phyloP scores from a whole-genome alignment of 257 asterid species.

The Vinca minor region DNA sequence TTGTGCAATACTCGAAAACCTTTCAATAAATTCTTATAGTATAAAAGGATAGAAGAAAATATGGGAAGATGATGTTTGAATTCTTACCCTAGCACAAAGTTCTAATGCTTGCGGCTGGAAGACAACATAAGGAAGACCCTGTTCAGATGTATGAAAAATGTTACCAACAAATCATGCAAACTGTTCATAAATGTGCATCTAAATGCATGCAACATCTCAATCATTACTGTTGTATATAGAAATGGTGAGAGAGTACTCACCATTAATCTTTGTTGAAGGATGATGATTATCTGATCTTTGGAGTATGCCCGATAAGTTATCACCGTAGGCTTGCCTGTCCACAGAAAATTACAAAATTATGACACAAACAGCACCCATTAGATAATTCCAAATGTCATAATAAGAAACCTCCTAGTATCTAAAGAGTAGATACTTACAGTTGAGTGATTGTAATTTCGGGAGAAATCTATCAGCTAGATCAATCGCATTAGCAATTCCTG shows the following conservation, averaged over 20 bases:
- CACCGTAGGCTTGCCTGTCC: slow-evolving; percentile 82
- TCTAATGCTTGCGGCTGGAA: slow-evolving; percentile 91
- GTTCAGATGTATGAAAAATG: slow-evolving; percentile 21
- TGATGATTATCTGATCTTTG: slow-evolving; percentile 77
- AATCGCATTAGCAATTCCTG: slow-evolving; percentile 97
- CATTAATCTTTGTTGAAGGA: slow-evolving; percentile 71
- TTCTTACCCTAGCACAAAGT: slow-evolving; percentile 86
- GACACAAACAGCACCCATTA: slow-evolving; percentile 6
- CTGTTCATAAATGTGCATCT: not conserved
- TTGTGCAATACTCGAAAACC: not conserved
- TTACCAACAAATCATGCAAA: not conserved
- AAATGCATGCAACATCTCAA: not conserved
- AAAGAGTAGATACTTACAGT: slow-evolving; percentile 52
- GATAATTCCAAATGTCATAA: too few relatives aligned
- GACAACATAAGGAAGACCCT: slow-evolving; percentile 70
- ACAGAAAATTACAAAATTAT: slow-evolving; percentile 11
- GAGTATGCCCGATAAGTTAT: slow-evolving; percentile 85
- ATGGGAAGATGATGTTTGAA: slow-evolving; percentile 3
- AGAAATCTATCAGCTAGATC: slow-evolving; percentile 93
- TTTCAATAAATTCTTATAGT: not conserved
- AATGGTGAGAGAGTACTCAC: slow-evolving; percentile 29
- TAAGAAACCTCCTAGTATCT: not conserved
- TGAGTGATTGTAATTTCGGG: slow-evolving; percentile 74
- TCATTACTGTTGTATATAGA: not conserved
- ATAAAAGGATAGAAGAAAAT: not conserved